These are phyloP conservation scores for Tylopilus balloui DNA, from an alignment of 768 basidiomycete species.

Conservation along the genomic window DNA sequence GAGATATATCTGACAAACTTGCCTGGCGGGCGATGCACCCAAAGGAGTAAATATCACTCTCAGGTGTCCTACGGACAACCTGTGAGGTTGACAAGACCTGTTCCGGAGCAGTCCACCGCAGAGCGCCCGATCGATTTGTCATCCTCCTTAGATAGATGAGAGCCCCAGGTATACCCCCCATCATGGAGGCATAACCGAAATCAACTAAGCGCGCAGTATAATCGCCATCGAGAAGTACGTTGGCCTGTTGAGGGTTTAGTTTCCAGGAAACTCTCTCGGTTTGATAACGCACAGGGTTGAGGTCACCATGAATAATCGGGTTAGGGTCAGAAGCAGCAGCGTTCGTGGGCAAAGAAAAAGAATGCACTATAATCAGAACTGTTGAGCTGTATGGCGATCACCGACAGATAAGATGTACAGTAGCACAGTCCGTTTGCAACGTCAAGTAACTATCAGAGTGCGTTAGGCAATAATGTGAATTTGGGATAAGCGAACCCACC, in stretches of 20 bases:
- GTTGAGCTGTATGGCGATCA: neutral
- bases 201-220: slow-evolving; percentile 3
- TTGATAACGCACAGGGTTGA: neutral
- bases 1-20: neutral
- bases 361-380: neutral
- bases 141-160: neutral
- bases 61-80: neutral
- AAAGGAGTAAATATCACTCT: slow-evolving; percentile 3
- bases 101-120: slow-evolving; percentile 3
- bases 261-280: no score
- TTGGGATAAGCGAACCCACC: neutral
- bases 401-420: neutral
- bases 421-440: neutral
- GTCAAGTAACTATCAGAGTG: neutral
- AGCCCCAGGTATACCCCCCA: neutral
- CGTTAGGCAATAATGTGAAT: neutral
- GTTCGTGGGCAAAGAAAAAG: neutral
- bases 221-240: neutral
- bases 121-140: neutral
- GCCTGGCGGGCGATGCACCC: neutral
- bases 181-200: slow-evolving; percentile 1
- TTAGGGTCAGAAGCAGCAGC: neutral
- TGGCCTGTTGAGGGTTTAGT: neutral
- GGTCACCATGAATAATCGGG: neutral
- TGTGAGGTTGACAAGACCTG: neutral